Evolutionary conservation across 73 alveolate species (phyloP), one percentile per base, ranked within the genome.

Genomic region (Paramecium primaurelia): DNA sequence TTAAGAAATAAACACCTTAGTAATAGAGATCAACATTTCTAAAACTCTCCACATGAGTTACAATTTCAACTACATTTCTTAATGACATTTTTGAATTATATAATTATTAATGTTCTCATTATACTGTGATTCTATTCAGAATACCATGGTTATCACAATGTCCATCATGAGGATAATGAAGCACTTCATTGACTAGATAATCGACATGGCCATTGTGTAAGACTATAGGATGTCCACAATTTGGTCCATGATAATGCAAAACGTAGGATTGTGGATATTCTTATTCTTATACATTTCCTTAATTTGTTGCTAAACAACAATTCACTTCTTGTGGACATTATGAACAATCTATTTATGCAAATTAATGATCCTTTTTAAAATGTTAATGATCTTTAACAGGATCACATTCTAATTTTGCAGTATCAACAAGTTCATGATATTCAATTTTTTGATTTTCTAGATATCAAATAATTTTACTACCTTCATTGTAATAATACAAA

Each of bases 21-120:
- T 93, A 75, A 90, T 47, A 93, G 77, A 93, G 90, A 71, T 93
- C 96, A 18, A 93, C 93, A 69, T 93, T 93, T 32, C 96, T 36
- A 75, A 93, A 93, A 36, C 93, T 68, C 28, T 93, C 95, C 6
- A 93, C 71, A 80, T 92, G 93, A 42, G 93, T 37, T 22, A 89
- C 94, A 16, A 75, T 75, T 34, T 93, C 96, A 36, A 92, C 93
- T 14, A 93, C 88, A 20, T 93, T 92, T 22, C 93, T 91, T 28
- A 92, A 77, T 26, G 96, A 69, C 96, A 93, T 93, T 75, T 54
- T 80, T 80, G 44, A 38, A 75, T 75, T 44, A 25, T 80, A 38
- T 45, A 36, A 45, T 40, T 32, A 80, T 45, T 80, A n/a, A 49
- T 32, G 30, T 80, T 3, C 8, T 80, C 91, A 80, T 42, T 75